Base-by-base conservation (phyloP, 306 rosid species). In the Pyrus communis region DNA sequence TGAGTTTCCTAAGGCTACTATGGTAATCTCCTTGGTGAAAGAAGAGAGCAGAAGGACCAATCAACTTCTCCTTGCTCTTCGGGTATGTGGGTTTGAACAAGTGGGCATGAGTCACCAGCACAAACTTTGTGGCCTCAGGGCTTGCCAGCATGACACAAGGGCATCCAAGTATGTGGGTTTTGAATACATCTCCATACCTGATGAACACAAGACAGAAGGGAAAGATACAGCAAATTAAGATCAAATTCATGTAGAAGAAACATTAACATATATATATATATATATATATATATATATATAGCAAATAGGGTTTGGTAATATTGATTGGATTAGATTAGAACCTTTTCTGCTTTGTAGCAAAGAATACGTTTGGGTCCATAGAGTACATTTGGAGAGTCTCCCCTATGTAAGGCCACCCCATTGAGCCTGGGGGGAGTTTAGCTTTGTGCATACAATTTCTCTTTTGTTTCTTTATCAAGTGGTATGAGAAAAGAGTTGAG, bases 21-120 rank as follows among this genome's bases (percentile, higher is more conserved):
- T 94, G 98, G 86, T 91, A 91, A 12, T 83, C 69, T 55, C 97
- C 98, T 82, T 91, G 93, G 86, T 94, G 97, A 65, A 90, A 94
- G 85, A 94, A 94, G 61, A 94, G 84, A 76, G 98, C 98, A 11
- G 89, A 82, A 77, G 96, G 91, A n/a, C 98, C 98, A 67, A 93
- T 91, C 31, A 93, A 51, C 49, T 75, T 86, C 89, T 94, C 98
- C 75, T 94, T 94, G 85, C 97, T 88, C 73, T 89, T 93, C 4
- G 98, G 97, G 85, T 91, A 91, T 51, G 96, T 91, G 4, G 98
- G 98, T 69, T 87, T 90, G 85, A 94, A 94, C 73, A 91, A 78
- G 54, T 91, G 88, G 75, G 96, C 86, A 69, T 91, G 93, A 25
- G 93, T 90, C 70, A 87, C 94, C 79, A 94, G 42, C 85, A 94